These are phyloP conservation scores for Sphaerulina musiva DNA, from an alignment of 2,329 filamentous ascomycete species.

Conservation along the genomic window DNA sequence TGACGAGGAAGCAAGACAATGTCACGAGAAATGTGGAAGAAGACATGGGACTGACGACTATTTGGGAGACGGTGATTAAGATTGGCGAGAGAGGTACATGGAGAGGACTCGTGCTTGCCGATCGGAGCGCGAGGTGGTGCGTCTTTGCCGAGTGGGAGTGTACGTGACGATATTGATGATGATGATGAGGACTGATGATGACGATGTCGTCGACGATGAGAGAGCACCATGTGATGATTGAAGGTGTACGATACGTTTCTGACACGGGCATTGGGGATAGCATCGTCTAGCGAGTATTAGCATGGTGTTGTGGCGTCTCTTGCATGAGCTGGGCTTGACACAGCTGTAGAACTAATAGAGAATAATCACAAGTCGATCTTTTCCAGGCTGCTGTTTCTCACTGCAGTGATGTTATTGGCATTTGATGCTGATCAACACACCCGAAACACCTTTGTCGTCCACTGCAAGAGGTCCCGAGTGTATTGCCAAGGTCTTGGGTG, in stretches of 20 bases:
- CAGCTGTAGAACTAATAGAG: not conserved
- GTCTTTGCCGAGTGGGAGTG: slow-evolving; percentile 87
- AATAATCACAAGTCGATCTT: not conserved
- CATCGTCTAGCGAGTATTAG: slow-evolving; percentile 6
- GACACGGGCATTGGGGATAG: not conserved
- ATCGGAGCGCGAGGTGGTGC: slow-evolving; percentile 79
- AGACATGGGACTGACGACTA: slow-evolving; percentile 61
- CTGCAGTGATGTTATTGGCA: too few species aligned
- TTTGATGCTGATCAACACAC: too few species aligned
- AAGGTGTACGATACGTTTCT: not conserved
- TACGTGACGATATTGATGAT: slow-evolving; percentile 24
- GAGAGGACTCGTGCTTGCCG: slow-evolving; percentile 74
- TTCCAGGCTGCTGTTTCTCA: not conserved
- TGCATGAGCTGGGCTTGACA: not conserved
- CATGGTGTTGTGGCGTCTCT: slow-evolving; percentile 5
- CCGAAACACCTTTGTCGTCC: too few species aligned
- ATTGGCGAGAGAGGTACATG: slow-evolving; percentile 75
- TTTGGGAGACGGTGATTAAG: slow-evolving; percentile 88
- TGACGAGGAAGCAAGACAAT: slow-evolving; percentile 67
- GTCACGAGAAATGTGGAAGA: slow-evolving; percentile 50
- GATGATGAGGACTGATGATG: too few species aligned
- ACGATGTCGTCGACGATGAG: not conserved
- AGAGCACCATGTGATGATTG: not conserved
- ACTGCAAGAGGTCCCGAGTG: too few species aligned
- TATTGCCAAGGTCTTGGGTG: too few species aligned